Percentiles rank a stretch among this genome's conserved stretches.
phyloP scores from a whole-genome alignment of 345 rosid species.

The Atalantia buxifolia region DNA sequence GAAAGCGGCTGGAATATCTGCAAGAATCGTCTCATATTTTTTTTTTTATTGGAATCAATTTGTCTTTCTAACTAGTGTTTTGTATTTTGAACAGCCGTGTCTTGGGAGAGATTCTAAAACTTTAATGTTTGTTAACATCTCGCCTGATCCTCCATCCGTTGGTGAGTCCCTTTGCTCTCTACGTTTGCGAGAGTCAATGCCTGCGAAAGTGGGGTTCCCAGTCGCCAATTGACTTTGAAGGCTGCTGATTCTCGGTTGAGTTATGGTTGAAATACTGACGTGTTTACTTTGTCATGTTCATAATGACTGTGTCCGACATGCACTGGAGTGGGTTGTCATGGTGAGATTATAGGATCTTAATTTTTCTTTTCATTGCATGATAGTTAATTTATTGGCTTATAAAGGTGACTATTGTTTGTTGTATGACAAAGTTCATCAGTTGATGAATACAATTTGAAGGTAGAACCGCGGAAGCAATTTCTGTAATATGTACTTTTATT shows the following conservation, averaged over 20 bases:
- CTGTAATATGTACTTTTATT: not conserved
- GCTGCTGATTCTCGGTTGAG: conserved; percentile 51
- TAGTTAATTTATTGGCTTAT: conserved; percentile 15
- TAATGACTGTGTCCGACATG: not conserved
- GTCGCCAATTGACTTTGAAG: conserved; percentile 50
- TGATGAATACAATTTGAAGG: conserved; percentile 23
- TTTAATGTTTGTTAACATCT: conserved; percentile 78
- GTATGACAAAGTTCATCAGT: conserved; percentile 25
- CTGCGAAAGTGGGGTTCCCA: conserved; percentile 78
- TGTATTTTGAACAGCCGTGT: conserved; percentile 61
- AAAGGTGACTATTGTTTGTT: conserved; percentile 1
- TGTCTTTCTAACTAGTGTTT: not conserved
- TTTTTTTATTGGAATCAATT: not conserved
- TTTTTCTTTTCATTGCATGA: not conserved
- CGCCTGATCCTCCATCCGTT: conserved; percentile 68
- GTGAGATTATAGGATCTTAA: not conserved
- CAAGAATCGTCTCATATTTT: too few species aligned
- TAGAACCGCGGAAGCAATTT: not conserved
- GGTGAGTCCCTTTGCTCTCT: conserved; percentile 88
- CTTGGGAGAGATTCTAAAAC: conserved; percentile 91
- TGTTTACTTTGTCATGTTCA: not conserved
- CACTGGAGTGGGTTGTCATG: not conserved
- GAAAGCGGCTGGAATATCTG: not conserved
- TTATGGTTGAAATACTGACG: conserved; percentile 16
- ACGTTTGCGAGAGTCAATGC: conserved; percentile 80